These are phyloP conservation scores for Cucumis melo DNA, from an alignment of 306 rosid genomes.

Conservation along the genomic window DNA sequence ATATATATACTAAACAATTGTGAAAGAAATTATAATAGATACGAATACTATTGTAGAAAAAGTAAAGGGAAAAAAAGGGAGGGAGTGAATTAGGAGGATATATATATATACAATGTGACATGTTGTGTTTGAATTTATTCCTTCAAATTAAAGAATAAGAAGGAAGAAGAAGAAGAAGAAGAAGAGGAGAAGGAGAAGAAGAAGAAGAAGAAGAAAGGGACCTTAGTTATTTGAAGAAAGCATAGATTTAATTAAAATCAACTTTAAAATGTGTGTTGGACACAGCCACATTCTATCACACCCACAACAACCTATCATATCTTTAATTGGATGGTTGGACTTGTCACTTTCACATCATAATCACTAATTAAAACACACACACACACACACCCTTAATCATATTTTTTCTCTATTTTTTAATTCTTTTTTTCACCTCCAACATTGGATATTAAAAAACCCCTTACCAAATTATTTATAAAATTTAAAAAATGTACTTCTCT, in stretches of 20 bases:
- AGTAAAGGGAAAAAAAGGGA: background rate
- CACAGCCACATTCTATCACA: conserved; percentile 6
- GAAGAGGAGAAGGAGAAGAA: background rate
- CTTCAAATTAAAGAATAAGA: background rate
- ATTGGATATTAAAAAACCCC: background rate
- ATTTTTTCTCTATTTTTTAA: background rate
- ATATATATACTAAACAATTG: too few species aligned
- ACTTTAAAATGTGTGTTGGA: background rate
- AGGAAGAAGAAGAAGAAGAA: too few species aligned
- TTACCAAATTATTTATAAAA: too few species aligned
- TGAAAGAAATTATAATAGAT: too few species aligned
- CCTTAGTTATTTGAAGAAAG: background rate
- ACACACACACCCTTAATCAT: background rate
- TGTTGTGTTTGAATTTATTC: conserved; percentile 4
- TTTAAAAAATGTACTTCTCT: too few species aligned
- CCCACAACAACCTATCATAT: background rate
- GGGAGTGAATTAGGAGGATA: background rate
- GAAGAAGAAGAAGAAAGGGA: background rate
- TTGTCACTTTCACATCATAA: background rate
- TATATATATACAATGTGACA: background rate
- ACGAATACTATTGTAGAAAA: background rate
- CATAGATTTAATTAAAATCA: background rate
- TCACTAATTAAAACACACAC: background rate
- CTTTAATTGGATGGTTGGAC: conserved; percentile 1
- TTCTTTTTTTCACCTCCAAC: background rate